These are phyloP conservation scores for Aspergillus latus DNA, from an alignment of 2,329 filamentous ascomycete species.

Conservation along the genomic window DNA sequence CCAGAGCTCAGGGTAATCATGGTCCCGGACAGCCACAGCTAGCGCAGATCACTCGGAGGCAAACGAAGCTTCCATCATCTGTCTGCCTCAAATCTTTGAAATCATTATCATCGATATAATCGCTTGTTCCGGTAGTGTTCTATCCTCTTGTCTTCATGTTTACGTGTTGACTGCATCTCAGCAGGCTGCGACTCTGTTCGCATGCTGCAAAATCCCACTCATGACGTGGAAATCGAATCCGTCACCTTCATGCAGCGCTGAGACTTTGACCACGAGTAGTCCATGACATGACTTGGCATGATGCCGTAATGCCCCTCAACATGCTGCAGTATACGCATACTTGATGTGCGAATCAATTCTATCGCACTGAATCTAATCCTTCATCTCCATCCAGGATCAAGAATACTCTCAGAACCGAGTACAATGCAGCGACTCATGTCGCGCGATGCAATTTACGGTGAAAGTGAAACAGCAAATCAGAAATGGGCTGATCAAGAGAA, in stretches of 20 bases:
- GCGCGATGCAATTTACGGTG: neutral
- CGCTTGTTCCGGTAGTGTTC: neutral
- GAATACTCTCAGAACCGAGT: neutral
- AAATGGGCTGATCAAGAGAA: neutral
- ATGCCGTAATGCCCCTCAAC: neutral
- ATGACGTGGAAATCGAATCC: constrained; percentile 15
- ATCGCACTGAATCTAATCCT: neutral
- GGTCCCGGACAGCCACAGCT: neutral
- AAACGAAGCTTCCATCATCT: neutral
- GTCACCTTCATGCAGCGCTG: neutral
- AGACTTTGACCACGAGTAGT: neutral
- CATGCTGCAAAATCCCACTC: constrained; percentile 2
- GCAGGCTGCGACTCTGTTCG: neutral
- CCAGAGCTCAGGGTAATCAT: neutral
- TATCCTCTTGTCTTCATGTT: neutral
- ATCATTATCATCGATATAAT: neutral
- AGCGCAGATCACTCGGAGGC: neutral
- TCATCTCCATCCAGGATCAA: constrained; percentile 4
- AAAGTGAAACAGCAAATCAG: neutral
- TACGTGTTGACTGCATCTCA: constrained; percentile 3
- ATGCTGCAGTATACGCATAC: neutral
- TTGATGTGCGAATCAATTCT: neutral
- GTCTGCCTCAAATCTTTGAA: neutral
- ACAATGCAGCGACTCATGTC: neutral
- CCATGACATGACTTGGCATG: neutral